A percentile compares a stretch with the other conserved stretches of the same genome.
Conservation (phyloP, 2,329 filamentous ascomycete species). For the Trichoderma asperellum region DNA sequence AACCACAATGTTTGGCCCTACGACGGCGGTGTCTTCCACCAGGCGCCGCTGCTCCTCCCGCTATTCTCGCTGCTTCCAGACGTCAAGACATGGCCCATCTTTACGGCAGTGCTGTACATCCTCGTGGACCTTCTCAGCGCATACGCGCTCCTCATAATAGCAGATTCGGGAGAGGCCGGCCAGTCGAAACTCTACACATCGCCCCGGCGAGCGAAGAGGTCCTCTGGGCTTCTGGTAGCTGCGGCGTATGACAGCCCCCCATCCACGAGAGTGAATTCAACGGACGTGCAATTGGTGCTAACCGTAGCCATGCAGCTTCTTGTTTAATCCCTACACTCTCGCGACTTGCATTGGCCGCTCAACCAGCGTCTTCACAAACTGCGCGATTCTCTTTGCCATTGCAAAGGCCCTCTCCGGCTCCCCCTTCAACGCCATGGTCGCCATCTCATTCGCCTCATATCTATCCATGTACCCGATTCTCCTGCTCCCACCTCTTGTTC, state of each 20-base stretch:
- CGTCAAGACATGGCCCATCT: slow-evolving; percentile 66
- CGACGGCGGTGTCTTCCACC: slow-evolving; percentile 82
- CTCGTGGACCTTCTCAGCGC: slow-evolving; percentile 81
- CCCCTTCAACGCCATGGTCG: slow-evolving; percentile 76
- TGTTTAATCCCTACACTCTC: slow-evolving; percentile 94
- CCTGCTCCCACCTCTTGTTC: slow-evolving; percentile 77
- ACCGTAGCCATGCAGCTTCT: slow-evolving; percentile 62
- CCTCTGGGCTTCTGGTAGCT: slow-evolving; percentile 75
- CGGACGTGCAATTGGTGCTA: slow-evolving; percentile 17
- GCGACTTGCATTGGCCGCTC: slow-evolving; percentile 88
- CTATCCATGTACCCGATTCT: slow-evolving; percentile 90
- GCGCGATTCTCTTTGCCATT: slow-evolving; percentile 82
- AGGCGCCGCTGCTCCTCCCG: slow-evolving; percentile 87
- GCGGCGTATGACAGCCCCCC: slow-evolving; percentile 64
- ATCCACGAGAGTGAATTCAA: neutral
- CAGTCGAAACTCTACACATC: slow-evolving; percentile 79
- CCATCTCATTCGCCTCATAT: slow-evolving; percentile 85
- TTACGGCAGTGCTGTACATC: slow-evolving; percentile 81
- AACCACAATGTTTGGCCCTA: slow-evolving; percentile 96
- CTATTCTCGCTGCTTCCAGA: slow-evolving; percentile 88
- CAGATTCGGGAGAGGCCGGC: slow-evolving; percentile 77
- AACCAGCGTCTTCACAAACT: slow-evolving; percentile 85
- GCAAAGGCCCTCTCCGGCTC: slow-evolving; percentile 77
- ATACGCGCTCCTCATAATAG: slow-evolving; percentile 75
- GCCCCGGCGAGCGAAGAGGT: slow-evolving; percentile 72